phyloP scores from a whole-genome alignment of 768 basidiomycete genomes.

The Macrocybe gigantea region DNA sequence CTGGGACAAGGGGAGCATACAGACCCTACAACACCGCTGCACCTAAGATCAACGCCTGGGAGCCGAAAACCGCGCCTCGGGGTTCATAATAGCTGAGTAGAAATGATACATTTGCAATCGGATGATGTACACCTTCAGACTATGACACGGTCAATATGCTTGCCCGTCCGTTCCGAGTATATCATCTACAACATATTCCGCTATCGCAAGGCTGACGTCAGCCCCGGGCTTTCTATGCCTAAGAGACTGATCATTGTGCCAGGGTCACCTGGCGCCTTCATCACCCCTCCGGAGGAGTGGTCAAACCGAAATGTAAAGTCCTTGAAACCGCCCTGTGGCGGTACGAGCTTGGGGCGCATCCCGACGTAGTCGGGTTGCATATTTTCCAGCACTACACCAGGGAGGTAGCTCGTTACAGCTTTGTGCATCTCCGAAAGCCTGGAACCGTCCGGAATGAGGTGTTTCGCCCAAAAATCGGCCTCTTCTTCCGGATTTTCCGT shows the following conservation, averaged over 20 bases:
- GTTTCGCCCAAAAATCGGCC: conserved; percentile 70
- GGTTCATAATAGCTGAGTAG: conserved; percentile 12
- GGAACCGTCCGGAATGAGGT: conserved; percentile 60
- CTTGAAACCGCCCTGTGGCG: conserved; percentile 68
- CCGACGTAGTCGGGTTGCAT: conserved; percentile 81
- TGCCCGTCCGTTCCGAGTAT: conserved; percentile 27
- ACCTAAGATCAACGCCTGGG: conserved; percentile 82
- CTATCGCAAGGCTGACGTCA: conserved; percentile 85
- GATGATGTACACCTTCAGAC: background rate
- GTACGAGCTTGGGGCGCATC: conserved; percentile 81
- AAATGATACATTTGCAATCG: conserved; percentile 7
- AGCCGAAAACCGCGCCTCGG: conserved; percentile 62
- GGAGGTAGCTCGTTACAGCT: conserved; percentile 72
- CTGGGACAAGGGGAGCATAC: conserved; percentile 89
- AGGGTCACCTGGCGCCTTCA: conserved; percentile 14
- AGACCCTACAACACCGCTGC: conserved; percentile 81
- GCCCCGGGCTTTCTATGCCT: conserved; percentile 90
- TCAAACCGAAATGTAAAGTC: conserved; percentile 78
- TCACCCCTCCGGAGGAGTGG: conserved; percentile 33
- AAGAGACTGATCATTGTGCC: conserved; percentile 73
- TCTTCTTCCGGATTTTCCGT: conserved; percentile 33
- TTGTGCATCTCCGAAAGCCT: conserved; percentile 58
- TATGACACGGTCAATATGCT: conserved; percentile 1
- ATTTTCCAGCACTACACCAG: conserved; percentile 50
- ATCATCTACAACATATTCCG: conserved; percentile 71